Base-by-base conservation (phyloP, 2,329 filamentous ascomycete species). In the Aspergillus phoenicis region DNA sequence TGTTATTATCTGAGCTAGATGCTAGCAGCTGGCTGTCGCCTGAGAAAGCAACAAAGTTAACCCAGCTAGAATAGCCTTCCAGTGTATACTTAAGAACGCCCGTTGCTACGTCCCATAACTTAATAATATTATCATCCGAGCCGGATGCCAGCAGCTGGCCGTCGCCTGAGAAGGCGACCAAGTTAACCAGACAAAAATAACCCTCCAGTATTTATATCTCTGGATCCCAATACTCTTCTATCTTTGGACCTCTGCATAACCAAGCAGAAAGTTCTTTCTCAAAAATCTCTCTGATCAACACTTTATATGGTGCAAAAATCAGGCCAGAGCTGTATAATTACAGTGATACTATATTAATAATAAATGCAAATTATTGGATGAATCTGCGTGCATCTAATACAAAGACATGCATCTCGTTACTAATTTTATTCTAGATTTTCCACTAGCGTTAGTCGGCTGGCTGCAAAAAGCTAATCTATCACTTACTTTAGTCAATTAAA, bases 241-340 rank as follows among this genome's bases (percentile, higher is more conserved):
- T 15, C 5, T 39, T 39, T 39, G 36, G 36, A 17, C 10, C 36
- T 39, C 36, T 39, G 11, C 4, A 39, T 39, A 39, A 39, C 36
- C 36, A 39, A 39, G 10, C 15, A 17, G 36, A 15, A 39, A 39
- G 36, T 39, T 39, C 36, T 2, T 3, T 39, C 15, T 39, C 13
- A 39, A 17, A 39, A 2, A 1, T 39, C 36, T 39, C 36, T 39
- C 36, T 15, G 15, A 39, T 39, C 11, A 39, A 39, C 36, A 15
- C n/a, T 39, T 39, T 39, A 2, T 15, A 17, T 51, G 55, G 59
- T n/a, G 48, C 41, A 15, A 58, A 62, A 13, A 62, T 56, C 11
- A 62, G 33, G 20, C 51, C 55, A 4, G 55, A 55, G 39, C 38
- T 41, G 28, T 62, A 62, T 2, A 62, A 43, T 38, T 62, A 56